These are phyloP conservation scores for Fusarium coffeatum DNA, from an alignment of 2,329 filamentous ascomycete species.

Conservation along the genomic window DNA sequence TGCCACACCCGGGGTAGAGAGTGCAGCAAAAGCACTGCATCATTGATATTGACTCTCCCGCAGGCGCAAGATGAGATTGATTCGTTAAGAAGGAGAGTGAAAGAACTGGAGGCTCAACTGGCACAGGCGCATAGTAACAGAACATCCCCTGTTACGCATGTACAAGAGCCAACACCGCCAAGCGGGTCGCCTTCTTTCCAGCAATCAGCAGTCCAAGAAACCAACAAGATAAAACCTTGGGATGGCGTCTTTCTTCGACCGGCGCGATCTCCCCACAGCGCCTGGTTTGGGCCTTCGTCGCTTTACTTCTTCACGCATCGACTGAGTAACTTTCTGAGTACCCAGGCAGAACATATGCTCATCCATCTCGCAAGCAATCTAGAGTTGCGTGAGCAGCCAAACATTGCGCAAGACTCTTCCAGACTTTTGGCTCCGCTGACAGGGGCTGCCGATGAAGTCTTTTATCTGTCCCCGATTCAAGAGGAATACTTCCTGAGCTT, in stretches of 20 bases:
- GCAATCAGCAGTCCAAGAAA: background rate
- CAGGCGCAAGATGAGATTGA: slow-evolving; percentile 26
- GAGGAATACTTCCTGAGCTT: slow-evolving; percentile 15
- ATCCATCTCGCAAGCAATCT: slow-evolving; percentile 20
- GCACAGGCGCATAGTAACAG: background rate
- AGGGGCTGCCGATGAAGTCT: slow-evolving; percentile 8
- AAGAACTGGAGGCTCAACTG: slow-evolving; percentile 4
- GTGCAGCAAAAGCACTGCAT: background rate
- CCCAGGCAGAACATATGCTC: slow-evolving; percentile 27
- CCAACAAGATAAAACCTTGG: background rate
- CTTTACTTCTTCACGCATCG: slow-evolving; percentile 26
- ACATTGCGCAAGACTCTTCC: background rate
- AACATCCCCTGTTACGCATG: fast-evolving
- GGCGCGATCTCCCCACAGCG: slow-evolving; percentile 11
- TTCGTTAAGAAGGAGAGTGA: background rate
- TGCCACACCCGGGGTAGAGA: slow-evolving; percentile 10
- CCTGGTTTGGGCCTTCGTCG: slow-evolving; percentile 18
- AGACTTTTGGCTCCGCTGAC: slow-evolving; percentile 1
- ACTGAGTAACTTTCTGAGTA: slow-evolving; percentile 10
- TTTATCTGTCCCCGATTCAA: slow-evolving; percentile 6
- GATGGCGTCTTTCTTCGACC: slow-evolving; percentile 12
- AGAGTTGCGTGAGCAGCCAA: background rate
- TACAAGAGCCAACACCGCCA: slow-evolving; percentile 13
- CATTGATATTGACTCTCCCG: background rate
- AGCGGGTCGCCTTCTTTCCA: background rate